Base-by-base conservation (phyloP, 2,329 filamentous ascomycete genomes). In the Penicillium fuscoglaucum region DNA sequence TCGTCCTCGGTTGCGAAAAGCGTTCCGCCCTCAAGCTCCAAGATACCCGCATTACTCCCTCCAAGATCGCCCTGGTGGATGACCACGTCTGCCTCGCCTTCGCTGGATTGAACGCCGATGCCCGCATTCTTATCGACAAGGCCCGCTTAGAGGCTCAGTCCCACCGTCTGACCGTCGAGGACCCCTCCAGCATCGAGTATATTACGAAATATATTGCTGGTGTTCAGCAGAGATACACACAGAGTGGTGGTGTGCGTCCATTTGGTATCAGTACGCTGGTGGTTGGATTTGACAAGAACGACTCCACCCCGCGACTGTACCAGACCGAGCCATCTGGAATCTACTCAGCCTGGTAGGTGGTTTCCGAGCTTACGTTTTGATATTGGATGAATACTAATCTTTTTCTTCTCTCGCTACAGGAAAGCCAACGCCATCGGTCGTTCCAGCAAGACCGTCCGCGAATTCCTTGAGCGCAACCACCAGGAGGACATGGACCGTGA, bases 311-410 rank as follows among this genome's bases (percentile, higher is more conserved):
- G 55, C 86, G 93, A 69, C 83, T 99, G 61, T 99, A 98, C 78
- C 93, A 97, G 85, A 99, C 95, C 4, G 95, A 99, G 81, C 95
- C 96, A n/a, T 96, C 92, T 63, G 95, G 96, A 60, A 99, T 99
- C 77, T 99, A 98, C 83, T 97, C 92, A 58, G 95, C 95, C 76
- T 99, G 95, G 95, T 98, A 83, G 54, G 85, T 75, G 5, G 33
- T 29, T 33, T 40, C 6, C 17, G 28, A 28, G 28, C 4, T 55
- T 35, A 39, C 13, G 31, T n/a, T 15, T 33, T 21, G 4, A 10
- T 35, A 53, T 35, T 54, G 52, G 52, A 57, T 54, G 8, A 53
- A 70, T 61, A 70, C 49, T 53, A 48, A 60, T 56, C 21, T 29
- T 7, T n/a, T 7, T 10, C 19, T 33, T 33, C 10, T 46, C 19